Evolutionary conservation across 2,329 filamentous ascomycete species (phyloP), one percentile per base, ranked within the genome.

Genomic region (Cladosporium sp.): DNA sequence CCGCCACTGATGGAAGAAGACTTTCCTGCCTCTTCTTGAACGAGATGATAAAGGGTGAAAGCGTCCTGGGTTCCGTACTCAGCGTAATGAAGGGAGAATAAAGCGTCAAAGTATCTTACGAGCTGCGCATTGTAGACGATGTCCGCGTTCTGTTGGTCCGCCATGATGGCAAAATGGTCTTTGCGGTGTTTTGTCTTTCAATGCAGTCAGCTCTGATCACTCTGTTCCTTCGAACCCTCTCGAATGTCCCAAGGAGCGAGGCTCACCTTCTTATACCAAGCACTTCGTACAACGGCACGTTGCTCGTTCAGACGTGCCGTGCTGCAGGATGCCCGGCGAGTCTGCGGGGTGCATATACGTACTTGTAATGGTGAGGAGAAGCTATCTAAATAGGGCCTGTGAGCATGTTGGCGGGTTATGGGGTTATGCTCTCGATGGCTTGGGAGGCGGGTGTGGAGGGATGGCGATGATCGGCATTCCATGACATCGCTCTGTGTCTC

Each of bases 1-100:
- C 61, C 63, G 29, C 55, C 49, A 30, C 41, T 43, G 25, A 50
- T 13, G 13, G 41, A 40, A 7, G 38, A 36, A 11, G 48, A 39
- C 20, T 48, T 43, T 30, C 45, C 39, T n/a, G 50, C 36, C 22
- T 57, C 56, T 38, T 64, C 58, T 38, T 62, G 50, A 13, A 56
- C 52, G 11, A 32, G 33, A 43, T 64, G 61, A 47, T 65, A 65
- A 32, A 61, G 51, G 27, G 55, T 53, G 41, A 62, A 63, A 30
- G 60, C 56, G 48, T 64, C 62, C 62, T 64, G 45, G n/a, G 19
- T 18, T 35, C 27, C 45, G 20, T 48, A 48, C 16, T 48, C 36
- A 43, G 48, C 56, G 38, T 22, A 55, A 43, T 53, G 50, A 49
- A 52, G 43, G 38, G 30, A 53, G 38, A 53, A 46, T 35, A 49